A percentile compares a stretch with the other conserved stretches of the same genome.
phyloP scores from a whole-genome alignment of 345 rosid genomes.

The Nasturtium officinale region DNA sequence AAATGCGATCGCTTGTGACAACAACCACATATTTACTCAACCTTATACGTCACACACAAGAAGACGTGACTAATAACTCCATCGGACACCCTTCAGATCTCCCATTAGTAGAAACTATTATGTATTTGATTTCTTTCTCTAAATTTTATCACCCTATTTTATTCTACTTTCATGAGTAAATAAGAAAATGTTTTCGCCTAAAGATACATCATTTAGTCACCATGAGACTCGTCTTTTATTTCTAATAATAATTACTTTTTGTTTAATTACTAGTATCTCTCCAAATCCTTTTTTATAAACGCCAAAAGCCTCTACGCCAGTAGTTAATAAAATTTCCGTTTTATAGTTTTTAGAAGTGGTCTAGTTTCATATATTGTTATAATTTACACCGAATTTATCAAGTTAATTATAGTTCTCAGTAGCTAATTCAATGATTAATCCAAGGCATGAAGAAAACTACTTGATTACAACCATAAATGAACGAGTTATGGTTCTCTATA shows the following conservation, averaged over 20 bases:
- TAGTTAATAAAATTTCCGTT: neutral
- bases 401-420: neutral
- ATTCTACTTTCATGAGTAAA: neutral
- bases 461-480: neutral
- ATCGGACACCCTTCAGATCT: slow-evolving; percentile 29
- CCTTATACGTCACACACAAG: slow-evolving; percentile 35
- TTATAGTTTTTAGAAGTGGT: neutral
- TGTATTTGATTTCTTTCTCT: slow-evolving; percentile 12
- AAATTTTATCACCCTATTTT: neutral
- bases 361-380: neutral
- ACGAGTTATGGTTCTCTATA: slow-evolving; percentile 8
- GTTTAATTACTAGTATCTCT: neutral
- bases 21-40: slow-evolving; percentile 36
- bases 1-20: slow-evolving; percentile 41
- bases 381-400: neutral
- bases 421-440: neutral
- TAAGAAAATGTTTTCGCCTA: neutral
- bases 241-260: neutral
- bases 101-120: slow-evolving; percentile 14
- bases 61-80: slow-evolving; percentile 34
- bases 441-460: neutral
- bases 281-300: neutral
- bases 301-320: neutral
- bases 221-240: neutral
- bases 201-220: neutral